phyloP scores from a whole-genome alignment of 345 rosid species.

The Euphorbia pulcherrima region DNA sequence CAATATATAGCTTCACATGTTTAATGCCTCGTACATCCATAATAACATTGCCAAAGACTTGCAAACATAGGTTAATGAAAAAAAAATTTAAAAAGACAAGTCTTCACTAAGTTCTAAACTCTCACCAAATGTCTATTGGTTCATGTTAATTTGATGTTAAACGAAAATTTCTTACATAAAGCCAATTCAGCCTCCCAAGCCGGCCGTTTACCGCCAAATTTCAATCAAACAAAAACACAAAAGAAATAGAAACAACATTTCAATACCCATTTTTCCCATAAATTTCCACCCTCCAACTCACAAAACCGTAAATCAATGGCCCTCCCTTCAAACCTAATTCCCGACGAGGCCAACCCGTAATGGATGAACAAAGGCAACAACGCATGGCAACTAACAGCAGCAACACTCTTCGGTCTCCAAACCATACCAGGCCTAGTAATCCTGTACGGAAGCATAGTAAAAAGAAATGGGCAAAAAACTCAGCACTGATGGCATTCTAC shows the following conservation, averaged over 20 bases:
- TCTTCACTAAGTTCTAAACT: no score
- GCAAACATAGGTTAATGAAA: no score
- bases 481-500: slow-evolving; percentile 52
- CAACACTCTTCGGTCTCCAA: slow-evolving; percentile 48
- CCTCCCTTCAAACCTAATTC: slow-evolving; percentile 35
- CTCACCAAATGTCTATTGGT: background rate
- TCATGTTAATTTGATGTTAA: background rate
- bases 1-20: no score
- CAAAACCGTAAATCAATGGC: slow-evolving; percentile 14
- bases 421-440: slow-evolving; percentile 47
- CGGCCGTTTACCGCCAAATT: slow-evolving; percentile 11
- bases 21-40: no score
- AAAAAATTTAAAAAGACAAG: no score
- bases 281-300: background rate
- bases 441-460: slow-evolving; percentile 44
- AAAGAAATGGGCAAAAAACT: slow-evolving; percentile 54
- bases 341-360: slow-evolving; percentile 38
- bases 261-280: background rate
- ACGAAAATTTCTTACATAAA: background rate
- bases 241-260: background rate
- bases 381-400: slow-evolving; percentile 55
- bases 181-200: slow-evolving; percentile 16
- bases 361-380: slow-evolving; percentile 55
- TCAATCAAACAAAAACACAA: background rate
- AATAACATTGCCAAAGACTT: no score